Conservation (phyloP, 148 eudicot genomes). For the Selenicereus undatus region DNA sequence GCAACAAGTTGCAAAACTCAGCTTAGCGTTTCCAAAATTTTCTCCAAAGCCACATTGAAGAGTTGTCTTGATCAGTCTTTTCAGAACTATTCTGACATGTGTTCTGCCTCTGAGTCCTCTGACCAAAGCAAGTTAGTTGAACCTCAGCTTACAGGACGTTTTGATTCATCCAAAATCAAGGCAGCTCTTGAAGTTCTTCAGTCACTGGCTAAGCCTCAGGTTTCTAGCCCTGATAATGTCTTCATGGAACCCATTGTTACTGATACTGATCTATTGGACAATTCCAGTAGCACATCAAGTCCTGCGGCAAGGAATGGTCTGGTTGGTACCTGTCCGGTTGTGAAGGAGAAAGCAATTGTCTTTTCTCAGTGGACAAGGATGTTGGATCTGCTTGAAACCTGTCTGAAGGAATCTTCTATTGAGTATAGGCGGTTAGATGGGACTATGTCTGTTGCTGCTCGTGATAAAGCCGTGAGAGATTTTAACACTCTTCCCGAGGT, state of each 20-base stretch:
- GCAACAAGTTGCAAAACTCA: constrained; percentile 60
- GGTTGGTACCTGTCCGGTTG: constrained; percentile 26
- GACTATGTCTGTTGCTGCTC: constrained; percentile 84
- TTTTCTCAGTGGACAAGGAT: constrained; percentile 99
- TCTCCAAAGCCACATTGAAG: constrained; percentile 55
- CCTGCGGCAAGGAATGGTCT: constrained; percentile 19
- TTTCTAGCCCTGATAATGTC: constrained; percentile 9
- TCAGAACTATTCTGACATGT: constrained; percentile 20
- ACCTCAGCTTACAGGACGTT: constrained; percentile 25
- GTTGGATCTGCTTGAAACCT: constrained; percentile 90
- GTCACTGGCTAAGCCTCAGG: constrained; percentile 51
- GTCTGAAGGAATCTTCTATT: constrained; percentile 65
- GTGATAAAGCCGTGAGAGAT: constrained; percentile 92
- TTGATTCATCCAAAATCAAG: constrained; percentile 78
- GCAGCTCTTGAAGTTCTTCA: constrained; percentile 68
- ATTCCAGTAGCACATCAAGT: constrained; percentile 4
- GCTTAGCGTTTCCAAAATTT: constrained; percentile 48
- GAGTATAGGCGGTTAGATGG: constrained; percentile 91
- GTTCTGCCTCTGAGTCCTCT: constrained; percentile 36
- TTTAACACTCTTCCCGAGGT: constrained; percentile 95
- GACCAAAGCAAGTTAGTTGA: constrained; percentile 29
- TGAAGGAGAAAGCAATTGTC: constrained; percentile 86
- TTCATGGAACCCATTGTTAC: not conserved
- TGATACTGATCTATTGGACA: not conserved
- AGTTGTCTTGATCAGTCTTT: constrained; percentile 38